phyloP scores from a whole-genome alignment of 2,329 filamentous ascomycete species.

The Phyllosticta capitalensis region DNA sequence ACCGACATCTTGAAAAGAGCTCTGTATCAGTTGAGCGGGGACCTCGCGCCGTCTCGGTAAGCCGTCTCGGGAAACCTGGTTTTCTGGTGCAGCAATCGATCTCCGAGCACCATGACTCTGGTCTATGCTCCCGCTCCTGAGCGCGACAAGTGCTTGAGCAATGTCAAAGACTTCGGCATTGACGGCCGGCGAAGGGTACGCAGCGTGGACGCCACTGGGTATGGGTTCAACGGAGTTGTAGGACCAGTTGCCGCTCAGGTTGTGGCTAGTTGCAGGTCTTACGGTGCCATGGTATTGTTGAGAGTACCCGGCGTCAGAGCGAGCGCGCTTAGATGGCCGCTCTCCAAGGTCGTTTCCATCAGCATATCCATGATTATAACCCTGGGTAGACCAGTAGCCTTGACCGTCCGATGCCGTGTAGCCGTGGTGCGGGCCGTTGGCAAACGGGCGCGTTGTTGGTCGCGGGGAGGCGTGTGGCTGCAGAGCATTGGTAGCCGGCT shows the following conservation, averaged over 20 bases:
- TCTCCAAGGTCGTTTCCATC: conserved; percentile 25
- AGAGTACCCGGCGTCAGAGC: conserved; percentile 47
- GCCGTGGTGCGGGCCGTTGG: conserved; percentile 19
- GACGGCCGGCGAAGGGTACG: not conserved
- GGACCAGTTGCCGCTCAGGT: conserved; percentile 16
- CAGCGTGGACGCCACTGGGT: not conserved
- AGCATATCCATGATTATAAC: conserved; percentile 2
- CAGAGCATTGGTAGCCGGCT: conserved; percentile 17
- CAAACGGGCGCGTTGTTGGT: conserved; percentile 1
- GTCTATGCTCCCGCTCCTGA: conserved; percentile 8
- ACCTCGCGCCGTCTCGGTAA: not conserved
- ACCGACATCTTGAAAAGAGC: not conserved
- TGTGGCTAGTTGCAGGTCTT: conserved; percentile 39
- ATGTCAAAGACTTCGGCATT: conserved; percentile 7
- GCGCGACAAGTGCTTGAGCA: conserved; percentile 4
- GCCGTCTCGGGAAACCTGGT: not conserved
- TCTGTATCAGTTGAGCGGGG: not conserved
- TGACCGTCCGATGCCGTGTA: conserved; percentile 22
- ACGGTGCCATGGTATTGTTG: conserved; percentile 28
- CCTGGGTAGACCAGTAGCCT: conserved; percentile 4
- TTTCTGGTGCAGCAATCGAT: conserved; percentile 1
- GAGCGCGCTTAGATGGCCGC: conserved; percentile 49
- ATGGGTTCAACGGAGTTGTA: conserved; percentile 13
- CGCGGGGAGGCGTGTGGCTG: conserved; percentile 4
- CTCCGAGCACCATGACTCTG: not conserved